These are phyloP conservation scores for Suhomyces taliae DNA, from an alignment of 1,139 yeast genomes.

Conservation along the genomic window DNA sequence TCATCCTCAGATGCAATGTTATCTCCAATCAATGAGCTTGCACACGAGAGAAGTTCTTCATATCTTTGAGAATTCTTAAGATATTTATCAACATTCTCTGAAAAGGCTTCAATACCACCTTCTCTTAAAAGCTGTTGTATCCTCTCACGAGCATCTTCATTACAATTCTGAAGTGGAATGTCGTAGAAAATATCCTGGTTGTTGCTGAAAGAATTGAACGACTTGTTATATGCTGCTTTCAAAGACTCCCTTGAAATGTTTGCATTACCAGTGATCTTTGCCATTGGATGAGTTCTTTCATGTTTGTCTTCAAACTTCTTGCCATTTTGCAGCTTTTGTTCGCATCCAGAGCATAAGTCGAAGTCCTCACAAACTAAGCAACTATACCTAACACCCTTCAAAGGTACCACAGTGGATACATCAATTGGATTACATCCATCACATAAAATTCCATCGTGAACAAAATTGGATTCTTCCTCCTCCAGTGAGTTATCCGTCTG, in stretches of 20 bases:
- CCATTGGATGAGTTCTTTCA: slow-evolving; percentile 32
- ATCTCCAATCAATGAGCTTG: slow-evolving; percentile 1
- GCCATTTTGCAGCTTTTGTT: slow-evolving; percentile 19
- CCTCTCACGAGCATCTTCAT: slow-evolving; percentile 18
- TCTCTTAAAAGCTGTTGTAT: slow-evolving; percentile 21
- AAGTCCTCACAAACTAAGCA: slow-evolving; percentile 57
- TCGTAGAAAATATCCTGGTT: slow-evolving; percentile 23
- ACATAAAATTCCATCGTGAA: slow-evolving; percentile 47
- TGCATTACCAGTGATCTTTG: slow-evolving; percentile 20
- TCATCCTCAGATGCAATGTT: slow-evolving; percentile 1
- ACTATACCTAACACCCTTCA: slow-evolving; percentile 52
- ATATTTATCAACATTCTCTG: slow-evolving; percentile 22
- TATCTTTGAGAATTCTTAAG: slow-evolving; percentile 29
- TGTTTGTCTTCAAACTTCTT: slow-evolving; percentile 23
- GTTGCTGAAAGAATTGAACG: neutral
- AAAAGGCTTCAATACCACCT: slow-evolving; percentile 23
- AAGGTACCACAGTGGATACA: slow-evolving; percentile 24
- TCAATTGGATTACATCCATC: slow-evolving; percentile 39
- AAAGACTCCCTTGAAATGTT: slow-evolving; percentile 4
- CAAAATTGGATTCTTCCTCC: neutral
- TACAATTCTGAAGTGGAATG: slow-evolving; percentile 28
- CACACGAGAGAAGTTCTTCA: slow-evolving; percentile 15
- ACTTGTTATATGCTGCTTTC: neutral
- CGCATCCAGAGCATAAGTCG: slow-evolving; percentile 59
- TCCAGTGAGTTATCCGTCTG: neutral